Base-by-base conservation (phyloP, 306 rosid species). In the Prunus mira region DNA sequence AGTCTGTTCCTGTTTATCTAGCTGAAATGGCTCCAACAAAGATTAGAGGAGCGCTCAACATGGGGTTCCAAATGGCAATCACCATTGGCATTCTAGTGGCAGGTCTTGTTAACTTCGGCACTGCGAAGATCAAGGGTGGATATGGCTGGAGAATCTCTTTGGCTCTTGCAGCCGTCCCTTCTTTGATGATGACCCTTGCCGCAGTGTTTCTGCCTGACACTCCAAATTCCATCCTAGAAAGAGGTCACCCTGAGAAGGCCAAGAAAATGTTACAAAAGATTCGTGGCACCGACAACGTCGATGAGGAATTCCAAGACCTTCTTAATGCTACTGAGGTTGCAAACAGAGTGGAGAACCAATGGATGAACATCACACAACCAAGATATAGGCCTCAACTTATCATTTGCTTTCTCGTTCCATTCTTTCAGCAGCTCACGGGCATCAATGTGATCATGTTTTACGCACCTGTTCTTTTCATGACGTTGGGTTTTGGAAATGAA, bases 11-110 rank as follows among this genome's bases (percentile, higher is more conserved):
- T 18, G 22, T 62, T 62, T 28, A 62, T 27, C 41, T 62, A 7
- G 45, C 67, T 6, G 45, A 63, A 63, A 63, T 63, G 67, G 67
- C 67, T 27, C 67, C 67, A 63, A 63, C 67, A 30, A 63, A 63
- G 45, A 63, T 63, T 63, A 63, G 13, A 63, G 67, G 22, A 63
- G 67, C 45, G 30, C 38, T 63, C 30, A 63, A 63, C 67, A 63
- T 63, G 22, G 67, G 67, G 45, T 30, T 63, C 67, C 67, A 63
- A 30, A 28, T 28, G 46, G 46, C 20, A 9, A 63, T 63, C 22
- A 63, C 67, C 45, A 30, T 63, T 28, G 45, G 45, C 3, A 63
- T 30, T 30, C 67, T 63, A 63, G 45, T 63, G 67, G 67, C 46
- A 6, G 45, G 67, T 17, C 67, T 63, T 30, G 46, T 63, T 14